Conservation (phyloP, 2,329 filamentous ascomycete genomes). For the Coccinonectria pachysandricola region DNA sequence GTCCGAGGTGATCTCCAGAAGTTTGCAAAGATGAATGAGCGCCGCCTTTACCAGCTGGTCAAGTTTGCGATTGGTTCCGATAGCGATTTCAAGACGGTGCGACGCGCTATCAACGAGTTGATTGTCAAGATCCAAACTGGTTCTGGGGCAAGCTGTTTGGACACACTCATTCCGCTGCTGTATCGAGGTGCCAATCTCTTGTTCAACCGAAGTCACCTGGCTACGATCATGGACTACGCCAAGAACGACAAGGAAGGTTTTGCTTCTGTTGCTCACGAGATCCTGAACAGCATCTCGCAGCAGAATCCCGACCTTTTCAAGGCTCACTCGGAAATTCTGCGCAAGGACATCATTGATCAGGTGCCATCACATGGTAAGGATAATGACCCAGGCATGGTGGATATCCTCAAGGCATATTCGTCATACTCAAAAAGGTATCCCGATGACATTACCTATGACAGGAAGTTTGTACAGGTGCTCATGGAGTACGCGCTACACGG, state of each 20-base stretch:
- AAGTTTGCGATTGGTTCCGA: conserved; percentile 75
- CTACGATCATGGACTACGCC: conserved; percentile 79
- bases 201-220: conserved; percentile 90
- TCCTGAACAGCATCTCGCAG: conserved; percentile 85
- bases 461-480: conserved; percentile 71
- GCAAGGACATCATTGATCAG: conserved; percentile 72
- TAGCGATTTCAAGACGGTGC: conserved; percentile 85
- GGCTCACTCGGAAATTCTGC: conserved; percentile 83
- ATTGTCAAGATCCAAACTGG: conserved; percentile 67
- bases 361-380: conserved; percentile 58
- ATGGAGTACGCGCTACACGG: conserved; percentile 77
- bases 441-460: conserved; percentile 69
- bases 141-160: conserved; percentile 54
- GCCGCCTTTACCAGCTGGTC: conserved; percentile 80
- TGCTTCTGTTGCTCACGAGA: conserved; percentile 70
- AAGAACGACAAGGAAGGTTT: conserved; percentile 73
- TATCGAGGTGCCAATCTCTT: conserved; percentile 77
- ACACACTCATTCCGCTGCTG: conserved; percentile 71
- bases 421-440: conserved; percentile 83
- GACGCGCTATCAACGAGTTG: conserved; percentile 83
- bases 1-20: conserved; percentile 72
- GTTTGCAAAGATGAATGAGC: conserved; percentile 85
- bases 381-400: conserved; percentile 68
- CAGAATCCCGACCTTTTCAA: conserved; percentile 85
- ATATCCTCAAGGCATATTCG: conserved; percentile 87